A percentile compares a stretch with the other conserved stretches of the same genome.
Evolutionary conservation across 1,284 basidiomycete genomes (phyloP).

Genomic region (Pyrrhoderma noxium): DNA sequence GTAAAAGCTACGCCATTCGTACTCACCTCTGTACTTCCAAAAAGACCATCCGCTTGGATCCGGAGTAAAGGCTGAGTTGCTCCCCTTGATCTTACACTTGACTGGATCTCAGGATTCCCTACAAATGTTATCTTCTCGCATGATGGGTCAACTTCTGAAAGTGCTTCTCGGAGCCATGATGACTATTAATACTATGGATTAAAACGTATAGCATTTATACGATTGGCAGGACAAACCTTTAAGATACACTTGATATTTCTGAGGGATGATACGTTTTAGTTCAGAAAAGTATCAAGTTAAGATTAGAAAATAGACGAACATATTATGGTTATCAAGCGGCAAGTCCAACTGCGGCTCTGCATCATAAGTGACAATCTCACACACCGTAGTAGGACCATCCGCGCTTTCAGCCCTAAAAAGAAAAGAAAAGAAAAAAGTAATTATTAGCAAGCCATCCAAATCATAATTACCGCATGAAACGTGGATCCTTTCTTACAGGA

Average conservation of each 20-base stretch:
- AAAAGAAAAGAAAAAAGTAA: too few species aligned
- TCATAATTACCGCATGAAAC: background rate
- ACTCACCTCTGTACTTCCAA: slow-evolving; percentile 81
- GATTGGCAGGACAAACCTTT: slow-evolving; percentile 45
- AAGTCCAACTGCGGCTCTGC: slow-evolving; percentile 78
- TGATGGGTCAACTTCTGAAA: slow-evolving; percentile 83
- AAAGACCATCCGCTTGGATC: slow-evolving; percentile 70
- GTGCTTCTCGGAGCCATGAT: slow-evolving; percentile 84
- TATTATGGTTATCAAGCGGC: slow-evolving; percentile 62
- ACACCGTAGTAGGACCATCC: slow-evolving; percentile 79
- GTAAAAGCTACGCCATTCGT: too few species aligned
- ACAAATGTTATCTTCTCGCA: slow-evolving; percentile 79
- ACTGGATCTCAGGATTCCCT: slow-evolving; percentile 48
- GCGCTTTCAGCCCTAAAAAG: slow-evolving; percentile 77
- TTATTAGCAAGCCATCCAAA: too few species aligned
- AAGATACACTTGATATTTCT: slow-evolving; percentile 81
- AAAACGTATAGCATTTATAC: slow-evolving; percentile 1
- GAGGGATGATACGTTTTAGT: too few species aligned
- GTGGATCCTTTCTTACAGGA: slow-evolving; percentile 55
- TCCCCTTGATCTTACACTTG: slow-evolving; percentile 23
- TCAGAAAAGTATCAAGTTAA: slow-evolving; percentile 3
- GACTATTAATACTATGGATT: slow-evolving; percentile 42
- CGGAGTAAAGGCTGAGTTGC: slow-evolving; percentile 49
- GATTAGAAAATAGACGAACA: slow-evolving; percentile 36
- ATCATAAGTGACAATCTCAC: slow-evolving; percentile 83